These are phyloP conservation scores for Suillus variegatus DNA, from an alignment of 768 basidiomycete species.

Conservation along the genomic window DNA sequence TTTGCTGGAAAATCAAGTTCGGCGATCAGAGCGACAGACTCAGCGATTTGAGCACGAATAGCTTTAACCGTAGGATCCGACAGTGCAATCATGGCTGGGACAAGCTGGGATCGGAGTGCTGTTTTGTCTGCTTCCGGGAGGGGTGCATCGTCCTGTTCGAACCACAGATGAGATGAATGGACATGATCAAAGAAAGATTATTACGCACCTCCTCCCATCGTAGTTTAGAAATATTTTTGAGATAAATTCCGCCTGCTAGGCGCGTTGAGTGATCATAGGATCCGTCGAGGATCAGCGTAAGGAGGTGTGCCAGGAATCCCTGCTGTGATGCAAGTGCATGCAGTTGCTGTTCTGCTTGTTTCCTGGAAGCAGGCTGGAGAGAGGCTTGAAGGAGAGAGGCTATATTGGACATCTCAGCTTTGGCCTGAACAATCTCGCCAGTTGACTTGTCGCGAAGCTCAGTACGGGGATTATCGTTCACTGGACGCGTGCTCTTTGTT, in stretches of 20 bases:
- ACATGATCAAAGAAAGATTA: not conserved
- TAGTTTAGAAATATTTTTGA: constrained; percentile 87
- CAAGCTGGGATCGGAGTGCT: constrained; percentile 71
- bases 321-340: constrained; percentile 63
- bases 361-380: constrained; percentile 65
- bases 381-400: constrained; percentile 72
- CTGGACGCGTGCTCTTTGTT: constrained; percentile 15
- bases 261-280: constrained; percentile 68
- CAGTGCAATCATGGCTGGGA: constrained; percentile 89
- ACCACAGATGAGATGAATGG: constrained; percentile 6
- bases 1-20: constrained; percentile 86
- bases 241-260: constrained; percentile 84
- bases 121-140: constrained; percentile 72
- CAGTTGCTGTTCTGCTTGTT: constrained; percentile 82
- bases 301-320: constrained; percentile 79
- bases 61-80: constrained; percentile 72
- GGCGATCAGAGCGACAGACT: constrained; percentile 90
- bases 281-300: constrained; percentile 74
- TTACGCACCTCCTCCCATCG: constrained; percentile 84
- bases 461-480: not conserved
- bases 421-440: not conserved
- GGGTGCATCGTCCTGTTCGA: constrained; percentile 66
- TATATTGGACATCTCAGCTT: constrained; percentile 58
- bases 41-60: constrained; percentile 85
- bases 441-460: not conserved